Base-by-base conservation (phyloP, 2,329 filamentous ascomycete species). In the Waltergamsia citrina region DNA sequence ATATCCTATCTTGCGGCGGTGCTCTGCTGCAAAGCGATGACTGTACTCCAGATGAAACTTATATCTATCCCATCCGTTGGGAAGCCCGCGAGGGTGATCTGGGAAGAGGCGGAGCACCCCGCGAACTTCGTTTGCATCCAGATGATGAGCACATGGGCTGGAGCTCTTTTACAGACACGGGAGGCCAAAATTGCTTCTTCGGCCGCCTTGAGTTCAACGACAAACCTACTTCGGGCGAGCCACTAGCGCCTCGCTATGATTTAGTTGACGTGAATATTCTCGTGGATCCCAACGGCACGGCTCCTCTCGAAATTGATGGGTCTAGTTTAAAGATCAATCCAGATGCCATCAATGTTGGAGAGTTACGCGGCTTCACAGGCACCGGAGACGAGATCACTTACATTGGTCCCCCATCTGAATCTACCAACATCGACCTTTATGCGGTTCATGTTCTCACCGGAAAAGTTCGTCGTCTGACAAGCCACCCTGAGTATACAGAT, bases 111-210 rank as follows among this genome's bases (percentile, higher is more conserved):
- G 58, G 56, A 1, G 33, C 27, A 4, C 48, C 58, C 2, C 55
- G 63, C 4, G 65, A 67, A 41, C 42, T 67, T 18, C 61, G 62
- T 11, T 36, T 68, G 7, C 62, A 68, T 38, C 62, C 64, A 0
- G 63, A 68, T 24, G 47, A 65, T 24, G 42, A 49, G 1, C 63
- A 67, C 34, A 41, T 68, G 6, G 59, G 54, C 5, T 66, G 54
- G 42, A 66, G 54, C 41, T 55, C 57, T 0, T 60, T 64, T 34
- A 50, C 43, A 12, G 32, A 28, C 5, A 34, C 31, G 3, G 36
- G 38, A 14, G 47, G 46, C 9, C 42, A 56, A 33, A 36, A 53
- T 9, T 44, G 38, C 4, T 63, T 59, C 43, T 57, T 60, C 31
- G 54, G 51, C 3, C 50, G 58, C 1, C 45, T 69, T 2, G 28